Evolutionary conservation across 139 green algal species (phyloP).

Genomic region (Chlorella sp.): DNA sequence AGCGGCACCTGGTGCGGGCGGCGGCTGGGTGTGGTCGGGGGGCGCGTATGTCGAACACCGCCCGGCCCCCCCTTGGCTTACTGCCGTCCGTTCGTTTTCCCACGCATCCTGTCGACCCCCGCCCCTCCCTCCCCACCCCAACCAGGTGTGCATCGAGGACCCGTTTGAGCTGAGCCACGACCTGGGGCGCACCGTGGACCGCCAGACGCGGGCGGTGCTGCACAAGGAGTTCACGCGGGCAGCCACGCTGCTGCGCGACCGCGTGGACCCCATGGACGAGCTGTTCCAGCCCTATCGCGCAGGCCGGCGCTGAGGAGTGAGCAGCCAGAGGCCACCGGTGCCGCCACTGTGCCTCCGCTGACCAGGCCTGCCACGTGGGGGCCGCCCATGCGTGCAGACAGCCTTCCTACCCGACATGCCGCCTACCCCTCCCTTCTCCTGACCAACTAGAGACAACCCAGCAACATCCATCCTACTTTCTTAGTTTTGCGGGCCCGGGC

Average conservation of each 20-base stretch:
- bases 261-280: slow-evolving; percentile 25
- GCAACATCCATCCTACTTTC: no score
- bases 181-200: slow-evolving; percentile 90
- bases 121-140: not conserved
- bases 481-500: not conserved
- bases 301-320: not conserved
- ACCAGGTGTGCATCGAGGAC: slow-evolving; percentile 82
- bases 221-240: slow-evolving; percentile 81
- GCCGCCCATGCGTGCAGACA: no score
- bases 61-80: not conserved
- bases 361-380: no score
- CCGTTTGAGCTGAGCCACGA: slow-evolving; percentile 92
- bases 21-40: no score
- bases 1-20: slow-evolving; percentile 83
- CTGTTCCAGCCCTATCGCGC: slow-evolving; percentile 33
- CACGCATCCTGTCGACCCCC: no score
- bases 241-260: slow-evolving; percentile 65
- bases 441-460: no score
- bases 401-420: no score
- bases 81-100: no score
- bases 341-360: no score
- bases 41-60: not conserved
- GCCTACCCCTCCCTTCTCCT: no score
- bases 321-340: not conserved
- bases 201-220: slow-evolving; percentile 61